Evolutionary conservation across 192 early-diverging fungal genomes (phyloP).

Genomic region (Coemansia sp.): DNA sequence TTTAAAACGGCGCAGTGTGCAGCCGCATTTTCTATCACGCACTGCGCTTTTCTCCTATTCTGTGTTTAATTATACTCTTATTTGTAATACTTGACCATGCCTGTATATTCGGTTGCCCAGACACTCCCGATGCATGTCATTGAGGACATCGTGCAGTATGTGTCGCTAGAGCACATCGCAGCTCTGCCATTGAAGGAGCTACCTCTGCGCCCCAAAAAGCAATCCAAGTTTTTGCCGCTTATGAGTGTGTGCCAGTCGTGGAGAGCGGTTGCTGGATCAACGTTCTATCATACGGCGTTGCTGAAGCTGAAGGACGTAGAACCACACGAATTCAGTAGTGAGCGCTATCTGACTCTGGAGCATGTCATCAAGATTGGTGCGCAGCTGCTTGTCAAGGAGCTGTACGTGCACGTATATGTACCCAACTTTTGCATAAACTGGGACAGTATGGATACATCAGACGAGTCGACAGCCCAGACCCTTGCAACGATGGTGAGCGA

Average conservation of each 20-base stretch:
- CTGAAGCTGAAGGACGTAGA: neutral
- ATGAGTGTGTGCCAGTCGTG: constrained; percentile 15
- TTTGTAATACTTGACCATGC: constrained; percentile 5
- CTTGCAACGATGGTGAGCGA: constrained; percentile 2
- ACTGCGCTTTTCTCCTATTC: neutral
- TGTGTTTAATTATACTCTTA: neutral
- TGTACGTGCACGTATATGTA: constrained; percentile 12
- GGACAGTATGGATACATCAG: neutral
- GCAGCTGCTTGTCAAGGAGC: constrained; percentile 15
- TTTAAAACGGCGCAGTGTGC: neutral
- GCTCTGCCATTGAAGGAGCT: neutral
- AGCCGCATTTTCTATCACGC: neutral
- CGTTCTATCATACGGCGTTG: constrained; percentile 18
- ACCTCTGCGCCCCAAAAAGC: neutral
- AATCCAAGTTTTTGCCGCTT: constrained; percentile 9
- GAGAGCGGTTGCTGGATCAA: constrained; percentile 18
- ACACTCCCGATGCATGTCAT: constrained; percentile 11
- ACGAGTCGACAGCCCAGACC: neutral
- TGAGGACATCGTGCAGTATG: constrained; percentile 4
- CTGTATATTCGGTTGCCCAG: constrained; percentile 8
- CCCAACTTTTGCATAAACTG: neutral
- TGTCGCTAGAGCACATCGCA: neutral
- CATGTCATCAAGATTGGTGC: constrained; percentile 7
- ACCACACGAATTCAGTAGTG: neutral
- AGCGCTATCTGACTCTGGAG: neutral